Percentiles rank a stretch among this genome's conserved stretches.
Conservation (phyloP, 1,284 basidiomycete species). For the Blastosporella zonata region DNA sequence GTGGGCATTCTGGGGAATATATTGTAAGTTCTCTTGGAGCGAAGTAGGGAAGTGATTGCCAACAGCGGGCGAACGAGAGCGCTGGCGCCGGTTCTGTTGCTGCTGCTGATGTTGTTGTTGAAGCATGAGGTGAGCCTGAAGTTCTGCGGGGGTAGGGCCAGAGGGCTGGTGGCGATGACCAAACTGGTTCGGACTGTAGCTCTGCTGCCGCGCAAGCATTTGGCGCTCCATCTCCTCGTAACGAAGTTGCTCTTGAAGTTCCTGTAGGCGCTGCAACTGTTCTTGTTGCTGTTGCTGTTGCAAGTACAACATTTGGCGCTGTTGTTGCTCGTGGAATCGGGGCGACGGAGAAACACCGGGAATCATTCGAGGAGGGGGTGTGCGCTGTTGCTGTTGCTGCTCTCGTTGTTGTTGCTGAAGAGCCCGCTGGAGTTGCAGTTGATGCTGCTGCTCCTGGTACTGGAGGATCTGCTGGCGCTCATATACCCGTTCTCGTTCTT, state of each 20-base stretch:
- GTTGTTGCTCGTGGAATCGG: slow-evolving; percentile 68
- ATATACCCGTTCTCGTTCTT: slow-evolving; percentile 38
- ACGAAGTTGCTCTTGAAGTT: slow-evolving; percentile 58
- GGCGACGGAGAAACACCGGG: slow-evolving; percentile 64
- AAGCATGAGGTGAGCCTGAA: slow-evolving; percentile 38
- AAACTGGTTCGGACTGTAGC: slow-evolving; percentile 30
- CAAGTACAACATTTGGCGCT: slow-evolving; percentile 51
- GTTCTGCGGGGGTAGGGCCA: slow-evolving; percentile 36
- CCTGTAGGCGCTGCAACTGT: slow-evolving; percentile 56
- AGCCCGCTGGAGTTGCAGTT: slow-evolving; percentile 19
- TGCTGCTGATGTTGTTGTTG: slow-evolving; percentile 35
- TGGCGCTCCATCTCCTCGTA: slow-evolving; percentile 63
- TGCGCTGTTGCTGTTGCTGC: slow-evolving; percentile 46
- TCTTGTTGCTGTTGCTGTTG: slow-evolving; percentile 65
- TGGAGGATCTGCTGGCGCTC: slow-evolving; percentile 39
- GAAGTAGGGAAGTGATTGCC: slow-evolving; percentile 34
- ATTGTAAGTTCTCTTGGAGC: slow-evolving; percentile 46
- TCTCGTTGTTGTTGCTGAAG: slow-evolving; percentile 31
- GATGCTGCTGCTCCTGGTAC: slow-evolving; percentile 38
- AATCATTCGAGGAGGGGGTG: slow-evolving; percentile 67
- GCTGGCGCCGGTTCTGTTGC: slow-evolving; percentile 27
- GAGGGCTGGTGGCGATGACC: slow-evolving; percentile 39
- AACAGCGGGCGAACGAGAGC: slow-evolving; percentile 52
- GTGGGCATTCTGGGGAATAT: slow-evolving; percentile 60
- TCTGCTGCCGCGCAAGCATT: slow-evolving; percentile 41